phyloP scores from a whole-genome alignment of 306 rosid species.

The Nissolia schottii region DNA sequence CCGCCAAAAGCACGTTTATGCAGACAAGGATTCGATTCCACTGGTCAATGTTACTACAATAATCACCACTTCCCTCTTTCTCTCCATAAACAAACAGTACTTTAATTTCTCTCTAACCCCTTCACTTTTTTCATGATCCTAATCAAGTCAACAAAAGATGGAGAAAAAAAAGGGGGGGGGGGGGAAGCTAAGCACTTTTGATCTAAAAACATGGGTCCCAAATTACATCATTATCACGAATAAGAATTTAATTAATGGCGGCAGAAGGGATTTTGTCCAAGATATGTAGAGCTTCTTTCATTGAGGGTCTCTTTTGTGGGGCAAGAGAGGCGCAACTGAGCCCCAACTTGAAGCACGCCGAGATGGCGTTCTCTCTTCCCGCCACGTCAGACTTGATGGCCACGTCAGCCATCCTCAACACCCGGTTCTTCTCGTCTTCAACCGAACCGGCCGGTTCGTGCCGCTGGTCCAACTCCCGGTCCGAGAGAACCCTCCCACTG shows the following conservation, averaged over 20 bases:
- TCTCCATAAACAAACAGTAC: constrained; percentile 6
- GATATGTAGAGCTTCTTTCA: constrained; percentile 76
- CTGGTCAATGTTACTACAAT: constrained; percentile 13
- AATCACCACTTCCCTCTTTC: not conserved
- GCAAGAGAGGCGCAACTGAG: constrained; percentile 55
- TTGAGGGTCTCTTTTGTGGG: constrained; percentile 80
- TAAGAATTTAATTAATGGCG: not conserved
- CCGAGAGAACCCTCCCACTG: constrained; percentile 53
- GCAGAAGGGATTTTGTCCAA: constrained; percentile 38
- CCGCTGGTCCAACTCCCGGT: constrained; percentile 62
- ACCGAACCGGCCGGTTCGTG: constrained; percentile 24
- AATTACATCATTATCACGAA: constrained; percentile 19
- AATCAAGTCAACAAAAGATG: constrained; percentile 33
- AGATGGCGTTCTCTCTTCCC: constrained; percentile 48
- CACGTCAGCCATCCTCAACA: constrained; percentile 53
- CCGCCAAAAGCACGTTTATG: constrained; percentile 13
- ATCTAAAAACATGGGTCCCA: constrained; percentile 20
- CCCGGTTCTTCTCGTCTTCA: constrained; percentile 55
- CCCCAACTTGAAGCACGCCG: constrained; percentile 64
- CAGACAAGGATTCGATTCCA: constrained; percentile 27
- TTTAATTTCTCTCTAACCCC: not conserved
- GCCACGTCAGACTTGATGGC: constrained; percentile 54
- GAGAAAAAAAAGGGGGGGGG: not conserved
- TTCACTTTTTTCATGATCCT: not conserved
- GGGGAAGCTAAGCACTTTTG: not conserved